Evolutionary conservation across 31 red algal genomes (phyloP).

Genomic region (Odonthalia washingtoniensis): DNA sequence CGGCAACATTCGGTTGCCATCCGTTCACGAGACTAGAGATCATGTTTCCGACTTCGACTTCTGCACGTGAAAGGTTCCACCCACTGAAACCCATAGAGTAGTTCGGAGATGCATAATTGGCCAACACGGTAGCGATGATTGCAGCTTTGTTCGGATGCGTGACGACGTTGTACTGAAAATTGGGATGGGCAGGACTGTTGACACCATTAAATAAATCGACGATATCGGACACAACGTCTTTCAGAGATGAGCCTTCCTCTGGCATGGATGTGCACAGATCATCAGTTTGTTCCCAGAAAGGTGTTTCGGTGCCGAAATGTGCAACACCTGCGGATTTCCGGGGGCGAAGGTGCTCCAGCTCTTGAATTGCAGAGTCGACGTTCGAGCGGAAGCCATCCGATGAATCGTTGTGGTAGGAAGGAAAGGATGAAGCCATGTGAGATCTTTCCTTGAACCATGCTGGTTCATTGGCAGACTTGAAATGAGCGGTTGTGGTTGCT

Average conservation of each 20-base stretch:
- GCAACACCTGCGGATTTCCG: not conserved
- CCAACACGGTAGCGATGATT: constrained; percentile 45
- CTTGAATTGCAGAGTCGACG: not conserved
- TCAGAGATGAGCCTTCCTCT: not conserved
- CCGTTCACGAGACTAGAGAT: constrained; percentile 38
- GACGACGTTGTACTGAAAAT: constrained; percentile 52
- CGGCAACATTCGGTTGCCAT: constrained; percentile 52
- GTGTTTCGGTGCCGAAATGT: constrained; percentile 10
- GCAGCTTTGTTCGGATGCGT: constrained; percentile 53
- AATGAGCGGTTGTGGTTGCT: too few species aligned
- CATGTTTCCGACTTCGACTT: constrained; percentile 44
- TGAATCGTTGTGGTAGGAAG: not conserved
- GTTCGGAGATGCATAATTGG: constrained; percentile 45
- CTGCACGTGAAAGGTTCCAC: constrained; percentile 50
- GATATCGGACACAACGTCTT: constrained; percentile 33
- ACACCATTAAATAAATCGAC: constrained; percentile 54
- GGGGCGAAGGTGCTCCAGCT: constrained; percentile 5
- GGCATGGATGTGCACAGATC: not conserved
- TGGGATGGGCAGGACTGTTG: constrained; percentile 44
- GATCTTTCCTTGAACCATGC: constrained; percentile 23
- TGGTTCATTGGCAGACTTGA: not conserved
- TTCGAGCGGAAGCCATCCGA: constrained; percentile 21
- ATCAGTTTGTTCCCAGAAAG: not conserved
- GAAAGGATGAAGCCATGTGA: constrained; percentile 5
- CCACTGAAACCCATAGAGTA: constrained; percentile 42